Evolutionary conservation across 2,329 filamentous ascomycete genomes (phyloP), one percentile per base, ranked within the genome.

Genomic region (Myriosclerotinia curreyana): DNA sequence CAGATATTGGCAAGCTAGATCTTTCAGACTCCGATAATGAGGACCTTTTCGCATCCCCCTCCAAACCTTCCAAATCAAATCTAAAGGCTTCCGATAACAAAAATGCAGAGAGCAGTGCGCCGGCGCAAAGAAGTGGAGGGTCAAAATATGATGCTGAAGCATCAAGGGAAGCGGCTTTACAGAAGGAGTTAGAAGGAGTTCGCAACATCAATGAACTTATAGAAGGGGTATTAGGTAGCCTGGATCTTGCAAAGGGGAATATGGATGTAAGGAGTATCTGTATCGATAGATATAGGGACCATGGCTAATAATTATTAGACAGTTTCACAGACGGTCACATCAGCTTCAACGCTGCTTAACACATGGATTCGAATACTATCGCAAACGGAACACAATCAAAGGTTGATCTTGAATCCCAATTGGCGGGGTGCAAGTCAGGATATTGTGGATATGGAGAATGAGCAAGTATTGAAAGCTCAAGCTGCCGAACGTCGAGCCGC

Each of bases 371-470:
- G 92, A 60, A 97, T 99, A 69, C 84, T 99, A 15, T 95, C 92
- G 8, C 95, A 99, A 77, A 97, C 95, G 5, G 95, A 99, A 77
- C 95, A 99, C 77, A 98, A 96, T 74, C 93, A 98, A 76, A 87
- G 95, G 31, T 81, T 99, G 59, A 88, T 99, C 52, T 82, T 98
- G 53, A 90, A 96, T 73, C 90, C 92, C 2, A 82, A 86, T 65
- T 99, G 94, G 92, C 89, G 94, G 74, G 95, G 95, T 64, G 90
- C 93, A 36, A 90, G 86, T 5, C 87, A 93, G 73, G 95, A 99
- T 77, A 77, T 96, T 48, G 82, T 86, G n/a, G 92, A 96, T 66
- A 84, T 92, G 64, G 94, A 98, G 76, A 88, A 87, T 62, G 94
- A 98, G 74, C 86, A 86, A 3, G 75, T 86, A 15, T 79, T 87